Base-by-base conservation (phyloP, 257 asterid genomes). In the Petunia secreta region DNA sequence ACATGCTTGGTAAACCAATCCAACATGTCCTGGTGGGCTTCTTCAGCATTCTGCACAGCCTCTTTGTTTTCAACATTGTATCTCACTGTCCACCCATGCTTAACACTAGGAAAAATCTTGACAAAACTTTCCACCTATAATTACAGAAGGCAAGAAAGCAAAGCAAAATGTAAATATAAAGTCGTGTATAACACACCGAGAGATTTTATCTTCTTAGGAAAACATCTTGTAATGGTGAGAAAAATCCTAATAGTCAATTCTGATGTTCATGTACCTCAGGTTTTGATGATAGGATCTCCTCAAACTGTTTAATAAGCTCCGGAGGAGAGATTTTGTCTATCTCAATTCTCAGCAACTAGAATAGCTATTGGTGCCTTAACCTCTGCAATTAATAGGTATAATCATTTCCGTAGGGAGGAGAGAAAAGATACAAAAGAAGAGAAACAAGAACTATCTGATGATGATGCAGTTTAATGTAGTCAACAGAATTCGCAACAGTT, bases 71-170 rank as follows among this genome's bases (percentile, higher is more conserved):
- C 87, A 54, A 7, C 63, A 15, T 89, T 80, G 86, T 91, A 90
- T 86, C 93, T 85, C 80, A 86, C 80, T 0, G 91, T 85, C 94
- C 94, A 89, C 37, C 93, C 96, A 40, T 91, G 96, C 4, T 80
- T 69, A 16, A 83, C 88, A 7, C 90, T 87, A 3, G 87, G 88
- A 79, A 85, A 91, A 57, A 84, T 82, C 83, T 91, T 89, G 85
- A 86, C 86, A 59, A 86, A 84, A 85, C 81, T 80, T 11, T 80
- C 85, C 66, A 90, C 88, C 93, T 89, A 79, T 46, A 46, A 15
- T 52, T 3, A 9, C 48, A n/a, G 15, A 50, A 73, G 34, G 34
- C 46, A 73, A 50, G 62, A 34, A 57, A 71, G 77, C 59, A 71
- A 48, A 48, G 34, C 13, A 71, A 71, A 71, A 6, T 60, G 34